Evolutionary conservation across 208 protist genomes (phyloP).

Genomic region (Dictyostelium gargantuum): DNA sequence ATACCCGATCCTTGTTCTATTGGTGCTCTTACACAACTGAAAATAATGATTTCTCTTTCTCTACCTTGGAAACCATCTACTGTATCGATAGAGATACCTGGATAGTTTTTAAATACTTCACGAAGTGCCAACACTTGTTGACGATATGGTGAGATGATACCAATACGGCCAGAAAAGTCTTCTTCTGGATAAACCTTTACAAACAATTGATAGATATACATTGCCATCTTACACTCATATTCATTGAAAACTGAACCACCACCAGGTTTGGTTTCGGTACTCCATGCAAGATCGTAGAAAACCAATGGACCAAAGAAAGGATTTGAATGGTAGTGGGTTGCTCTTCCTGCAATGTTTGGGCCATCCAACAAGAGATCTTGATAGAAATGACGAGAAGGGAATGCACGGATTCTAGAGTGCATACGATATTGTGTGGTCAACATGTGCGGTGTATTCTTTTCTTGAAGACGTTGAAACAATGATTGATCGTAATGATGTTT

Average conservation of each 20-base stretch:
- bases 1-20: slow-evolving; percentile 68
- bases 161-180: slow-evolving; percentile 71
- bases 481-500: slow-evolving; percentile 72
- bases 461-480: slow-evolving; percentile 73
- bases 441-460: slow-evolving; percentile 44
- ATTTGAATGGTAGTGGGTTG: background rate
- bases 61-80: slow-evolving; percentile 85
- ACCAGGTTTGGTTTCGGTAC: slow-evolving; percentile 14
- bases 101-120: slow-evolving; percentile 37
- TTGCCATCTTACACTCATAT: slow-evolving; percentile 44
- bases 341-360: slow-evolving; percentile 20
- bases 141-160: slow-evolving; percentile 85
- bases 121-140: slow-evolving; percentile 67
- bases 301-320: slow-evolving; percentile 60
- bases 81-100: slow-evolving; percentile 26
- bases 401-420: slow-evolving; percentile 82
- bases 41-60: slow-evolving; percentile 87
- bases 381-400: slow-evolving; percentile 85
- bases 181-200: slow-evolving; percentile 22
- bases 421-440: slow-evolving; percentile 86
- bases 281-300: slow-evolving; percentile 39
- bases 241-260: slow-evolving; percentile 37
- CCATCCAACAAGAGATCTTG: slow-evolving; percentile 61
- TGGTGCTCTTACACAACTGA: slow-evolving; percentile 83
- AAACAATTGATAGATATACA: slow-evolving; percentile 41